phyloP scores from a whole-genome alignment of 305 asterid genomes.

The Plantago coronopus region DNA sequence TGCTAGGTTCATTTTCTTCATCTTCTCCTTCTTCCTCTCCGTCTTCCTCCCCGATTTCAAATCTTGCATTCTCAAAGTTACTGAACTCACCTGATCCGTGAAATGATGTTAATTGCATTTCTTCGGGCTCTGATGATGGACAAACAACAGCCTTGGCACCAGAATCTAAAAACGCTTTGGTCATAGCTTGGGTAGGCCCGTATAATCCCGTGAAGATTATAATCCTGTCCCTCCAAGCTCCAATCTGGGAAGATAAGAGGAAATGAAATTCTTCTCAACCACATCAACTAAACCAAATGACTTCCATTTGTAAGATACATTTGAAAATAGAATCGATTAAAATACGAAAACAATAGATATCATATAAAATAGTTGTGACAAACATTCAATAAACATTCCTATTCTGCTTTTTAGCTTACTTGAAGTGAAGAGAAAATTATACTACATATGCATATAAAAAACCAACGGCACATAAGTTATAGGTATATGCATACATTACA shows the following conservation, averaged over 20 bases:
- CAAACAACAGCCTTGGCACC: constrained; percentile 97
- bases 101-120: constrained; percentile 62
- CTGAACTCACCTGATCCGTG: constrained; percentile 76
- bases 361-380: too few relatives aligned
- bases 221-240: constrained; percentile 97
- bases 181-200: constrained; percentile 79
- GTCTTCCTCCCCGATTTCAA: constrained; percentile 93
- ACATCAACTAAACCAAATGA: constrained; percentile 3
- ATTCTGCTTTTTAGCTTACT: too few relatives aligned
- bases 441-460: too few relatives aligned
- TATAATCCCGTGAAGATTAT: constrained; percentile 79
- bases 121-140: constrained; percentile 92
- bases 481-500: too few relatives aligned
- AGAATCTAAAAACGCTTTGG: constrained; percentile 87
- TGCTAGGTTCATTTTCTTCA: constrained; percentile 58
- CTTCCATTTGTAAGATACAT: not conserved
- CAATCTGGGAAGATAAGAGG: constrained; percentile 46
- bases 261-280: constrained; percentile 12
- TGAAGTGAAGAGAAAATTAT: too few relatives aligned
- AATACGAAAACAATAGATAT: not conserved
- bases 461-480: not conserved
- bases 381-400: too few relatives aligned
- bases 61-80: constrained; percentile 67
- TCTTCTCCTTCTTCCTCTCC: constrained; percentile 84
- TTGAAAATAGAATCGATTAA: not conserved